A percentile compares a stretch with the other conserved stretches of the same genome.
phyloP scores from a whole-genome alignment of 768 basidiomycete species.

The Suillus tomentosus region DNA sequence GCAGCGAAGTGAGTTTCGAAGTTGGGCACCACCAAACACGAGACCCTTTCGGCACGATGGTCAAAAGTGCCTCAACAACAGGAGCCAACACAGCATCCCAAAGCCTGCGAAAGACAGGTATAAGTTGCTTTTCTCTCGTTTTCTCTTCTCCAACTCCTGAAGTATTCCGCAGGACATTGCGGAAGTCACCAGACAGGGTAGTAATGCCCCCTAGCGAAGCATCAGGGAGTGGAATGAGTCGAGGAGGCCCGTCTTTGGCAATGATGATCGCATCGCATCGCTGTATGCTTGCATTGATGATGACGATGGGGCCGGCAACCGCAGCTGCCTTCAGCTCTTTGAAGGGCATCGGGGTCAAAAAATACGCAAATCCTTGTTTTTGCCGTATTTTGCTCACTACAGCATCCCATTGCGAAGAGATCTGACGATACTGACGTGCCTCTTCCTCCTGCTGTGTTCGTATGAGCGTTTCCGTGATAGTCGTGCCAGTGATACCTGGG shows the following conservation, averaged over 20 bases:
- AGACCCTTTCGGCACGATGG: conserved; percentile 22
- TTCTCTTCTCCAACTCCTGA: conserved; percentile 24
- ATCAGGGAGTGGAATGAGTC: conserved; percentile 22
- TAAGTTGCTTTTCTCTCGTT: conserved; percentile 20
- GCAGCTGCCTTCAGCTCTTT: conserved; percentile 23
- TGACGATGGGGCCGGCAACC: conserved; percentile 35
- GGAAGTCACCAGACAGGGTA: conserved; percentile 13
- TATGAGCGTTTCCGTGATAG: neutral
- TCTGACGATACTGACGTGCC: conserved; percentile 19
- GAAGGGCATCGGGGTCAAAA: conserved; percentile 29
- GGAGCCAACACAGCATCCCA: conserved; percentile 30
- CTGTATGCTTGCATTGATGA: conserved; percentile 35
- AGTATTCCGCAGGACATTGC: conserved; percentile 13
- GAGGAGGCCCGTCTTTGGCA: conserved; percentile 20
- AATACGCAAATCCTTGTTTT: conserved; percentile 31
- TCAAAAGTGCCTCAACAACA: conserved; percentile 18
- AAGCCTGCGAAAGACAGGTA: conserved; percentile 20
- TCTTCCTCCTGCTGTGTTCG: conserved; percentile 18
- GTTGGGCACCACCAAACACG: conserved; percentile 39
- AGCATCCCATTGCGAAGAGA: conserved; percentile 22
- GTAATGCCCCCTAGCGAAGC: conserved; percentile 18
- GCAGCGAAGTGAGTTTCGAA: conserved; percentile 32
- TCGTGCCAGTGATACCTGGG: neutral
- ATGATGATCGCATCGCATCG: conserved; percentile 45
- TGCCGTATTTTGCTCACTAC: conserved; percentile 25